phyloP scores from a whole-genome alignment of 352 stramenopile species.

The Pythium dissotocum region DNA sequence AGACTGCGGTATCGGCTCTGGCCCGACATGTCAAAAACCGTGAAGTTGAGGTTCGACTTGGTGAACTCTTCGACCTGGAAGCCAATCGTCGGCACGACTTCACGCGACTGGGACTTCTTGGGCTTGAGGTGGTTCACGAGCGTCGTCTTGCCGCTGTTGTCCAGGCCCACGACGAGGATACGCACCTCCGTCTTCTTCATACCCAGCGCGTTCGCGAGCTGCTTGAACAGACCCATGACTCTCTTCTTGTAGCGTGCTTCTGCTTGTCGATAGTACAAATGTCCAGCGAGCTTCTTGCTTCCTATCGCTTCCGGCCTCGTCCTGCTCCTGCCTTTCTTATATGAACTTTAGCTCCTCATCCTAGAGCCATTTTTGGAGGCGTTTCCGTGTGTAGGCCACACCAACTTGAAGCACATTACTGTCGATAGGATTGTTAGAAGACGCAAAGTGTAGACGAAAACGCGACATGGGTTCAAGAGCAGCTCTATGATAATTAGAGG shows the following conservation, averaged over 20 bases:
- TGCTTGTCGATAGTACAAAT: not conserved
- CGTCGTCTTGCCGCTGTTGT: constrained; percentile 92
- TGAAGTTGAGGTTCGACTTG: constrained; percentile 92
- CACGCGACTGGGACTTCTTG: constrained; percentile 77
- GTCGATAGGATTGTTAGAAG: constrained; percentile 11
- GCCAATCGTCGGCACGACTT: constrained; percentile 89
- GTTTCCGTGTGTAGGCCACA: constrained; percentile 11
- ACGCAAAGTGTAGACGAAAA: constrained; percentile 16
- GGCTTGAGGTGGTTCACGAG: constrained; percentile 93
- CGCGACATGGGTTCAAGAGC: constrained; percentile 4
- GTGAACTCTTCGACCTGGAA: constrained; percentile 90
- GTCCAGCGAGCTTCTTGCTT: not conserved
- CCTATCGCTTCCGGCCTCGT: not conserved
- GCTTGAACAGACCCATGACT: constrained; percentile 85
- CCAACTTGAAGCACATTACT: constrained; percentile 2
- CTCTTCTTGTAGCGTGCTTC: not conserved
- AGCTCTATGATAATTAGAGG: constrained; percentile 23
- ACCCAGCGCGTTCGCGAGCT: constrained; percentile 69
- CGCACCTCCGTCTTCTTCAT: constrained; percentile 84
- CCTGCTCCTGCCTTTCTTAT: constrained; percentile 11
- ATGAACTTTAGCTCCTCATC: not conserved
- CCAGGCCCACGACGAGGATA: constrained; percentile 88
- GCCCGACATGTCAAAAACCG: constrained; percentile 91
- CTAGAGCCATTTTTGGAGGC: not conserved
- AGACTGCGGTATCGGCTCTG: constrained; percentile 79